Percentiles rank a stretch among this genome's conserved stretches.
These are phyloP conservation scores for Suillus hirtellus DNA, from an alignment of 768 basidiomycete species.

Conservation along the genomic window DNA sequence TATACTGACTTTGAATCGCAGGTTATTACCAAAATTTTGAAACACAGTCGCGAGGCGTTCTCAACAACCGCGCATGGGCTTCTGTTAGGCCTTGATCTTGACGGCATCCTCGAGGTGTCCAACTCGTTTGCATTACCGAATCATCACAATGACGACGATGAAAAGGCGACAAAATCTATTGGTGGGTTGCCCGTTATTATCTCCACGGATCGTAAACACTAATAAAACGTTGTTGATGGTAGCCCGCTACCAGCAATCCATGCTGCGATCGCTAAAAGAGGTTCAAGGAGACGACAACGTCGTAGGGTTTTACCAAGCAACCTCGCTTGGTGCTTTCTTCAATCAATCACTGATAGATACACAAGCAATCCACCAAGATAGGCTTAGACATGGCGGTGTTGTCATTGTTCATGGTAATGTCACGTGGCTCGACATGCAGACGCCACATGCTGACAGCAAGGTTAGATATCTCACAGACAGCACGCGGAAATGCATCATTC, in stretches of 20 bases:
- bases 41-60: conserved; percentile 81
- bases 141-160: conserved; percentile 73
- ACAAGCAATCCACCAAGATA: conserved; percentile 83
- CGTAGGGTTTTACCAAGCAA: conserved; percentile 93
- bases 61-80: conserved; percentile 80
- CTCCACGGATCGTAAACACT: conserved; percentile 12
- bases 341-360: conserved; percentile 79
- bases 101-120: conserved; percentile 87
- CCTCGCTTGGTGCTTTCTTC: conserved; percentile 81
- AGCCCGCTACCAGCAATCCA: conserved; percentile 82
- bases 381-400: conserved; percentile 81
- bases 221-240: conserved; percentile 14
- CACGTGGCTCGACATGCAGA: neutral
- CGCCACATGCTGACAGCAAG: conserved; percentile 16
- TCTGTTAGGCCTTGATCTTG: conserved; percentile 88
- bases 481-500: conserved; percentile 84
- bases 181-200: conserved; percentile 46
- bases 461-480: conserved; percentile 74
- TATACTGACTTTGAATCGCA: conserved; percentile 35
- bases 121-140: conserved; percentile 87
- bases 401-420: conserved; percentile 77
- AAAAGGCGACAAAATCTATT: conserved; percentile 74
- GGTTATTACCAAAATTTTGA: conserved; percentile 93
- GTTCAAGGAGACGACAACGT: conserved; percentile 90
- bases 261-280: conserved; percentile 87